phyloP scores from a whole-genome alignment of 345 rosid genomes.

The Gossypium australe region DNA sequence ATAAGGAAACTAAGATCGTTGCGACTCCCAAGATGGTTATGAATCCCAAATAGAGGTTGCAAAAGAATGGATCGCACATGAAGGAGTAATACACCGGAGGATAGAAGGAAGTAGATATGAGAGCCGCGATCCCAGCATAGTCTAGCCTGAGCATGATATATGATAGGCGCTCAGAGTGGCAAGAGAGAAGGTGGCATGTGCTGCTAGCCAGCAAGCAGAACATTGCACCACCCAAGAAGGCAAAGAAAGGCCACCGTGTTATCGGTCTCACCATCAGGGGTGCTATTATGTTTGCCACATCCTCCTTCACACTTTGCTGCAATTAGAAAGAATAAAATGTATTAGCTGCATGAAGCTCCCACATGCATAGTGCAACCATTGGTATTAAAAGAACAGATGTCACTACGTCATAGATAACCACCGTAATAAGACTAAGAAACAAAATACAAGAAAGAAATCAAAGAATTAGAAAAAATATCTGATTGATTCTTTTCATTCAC shows the following conservation, averaged over 20 bases:
- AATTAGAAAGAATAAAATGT: slow-evolving; percentile 12
- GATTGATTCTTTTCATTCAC: no score
- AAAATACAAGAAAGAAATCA: no score
- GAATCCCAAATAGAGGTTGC: slow-evolving; percentile 81
- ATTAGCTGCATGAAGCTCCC: slow-evolving; percentile 15
- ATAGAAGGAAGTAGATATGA: slow-evolving; percentile 82
- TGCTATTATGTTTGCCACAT: slow-evolving; percentile 69
- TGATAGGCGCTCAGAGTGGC: slow-evolving; percentile 74
- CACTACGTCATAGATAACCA: no score
- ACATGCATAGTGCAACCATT: background rate
- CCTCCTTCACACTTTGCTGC: slow-evolving; percentile 69
- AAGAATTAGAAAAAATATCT: no score
- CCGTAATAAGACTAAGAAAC: no score
- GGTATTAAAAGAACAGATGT: background rate
- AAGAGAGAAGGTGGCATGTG: slow-evolving; percentile 77
- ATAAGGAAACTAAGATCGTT: slow-evolving; percentile 56
- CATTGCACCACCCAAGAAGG: slow-evolving; percentile 92
- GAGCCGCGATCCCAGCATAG: slow-evolving; percentile 84
- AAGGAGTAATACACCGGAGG: slow-evolving; percentile 88
- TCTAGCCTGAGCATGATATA: slow-evolving; percentile 93
- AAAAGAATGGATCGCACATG: slow-evolving; percentile 89
- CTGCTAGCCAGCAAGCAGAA: slow-evolving; percentile 93
- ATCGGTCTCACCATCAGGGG: slow-evolving; percentile 70
- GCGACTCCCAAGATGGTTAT: slow-evolving; percentile 71
- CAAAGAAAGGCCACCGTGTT: slow-evolving; percentile 89